Percentiles rank a stretch among this genome's conserved stretches.
These are phyloP conservation scores for Dioszegia aurantiaca DNA, from an alignment of 768 basidiomycete species.

Conservation along the genomic window DNA sequence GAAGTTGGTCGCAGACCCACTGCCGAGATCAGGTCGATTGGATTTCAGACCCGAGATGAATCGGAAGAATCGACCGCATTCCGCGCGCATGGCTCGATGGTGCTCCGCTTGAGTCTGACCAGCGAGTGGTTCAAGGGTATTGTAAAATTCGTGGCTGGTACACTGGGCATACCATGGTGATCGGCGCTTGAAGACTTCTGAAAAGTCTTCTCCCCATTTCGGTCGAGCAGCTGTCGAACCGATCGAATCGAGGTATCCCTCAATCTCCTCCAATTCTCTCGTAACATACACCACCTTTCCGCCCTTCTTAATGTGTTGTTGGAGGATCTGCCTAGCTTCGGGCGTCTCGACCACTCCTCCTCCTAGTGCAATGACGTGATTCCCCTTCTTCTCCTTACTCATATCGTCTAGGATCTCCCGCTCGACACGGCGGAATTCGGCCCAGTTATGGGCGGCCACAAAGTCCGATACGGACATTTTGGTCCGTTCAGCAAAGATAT, in stretches of 20 bases:
- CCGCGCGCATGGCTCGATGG: constrained; percentile 55
- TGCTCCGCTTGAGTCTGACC: constrained; percentile 51
- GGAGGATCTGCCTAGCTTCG: constrained; percentile 68
- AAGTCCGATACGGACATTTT: constrained; percentile 66
- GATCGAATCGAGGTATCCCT: constrained; percentile 65
- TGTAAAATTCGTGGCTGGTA: constrained; percentile 77
- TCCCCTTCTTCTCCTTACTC: constrained; percentile 59
- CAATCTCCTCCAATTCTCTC: constrained; percentile 74
- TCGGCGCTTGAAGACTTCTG: constrained; percentile 78
- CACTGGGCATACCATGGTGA: constrained; percentile 83
- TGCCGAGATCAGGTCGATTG: constrained; percentile 55
- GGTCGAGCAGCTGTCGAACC: constrained; percentile 71
- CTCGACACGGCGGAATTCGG: constrained; percentile 81
- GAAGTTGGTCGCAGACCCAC: constrained; percentile 77
- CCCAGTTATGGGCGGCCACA: constrained; percentile 81
- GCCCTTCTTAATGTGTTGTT: constrained; percentile 60
- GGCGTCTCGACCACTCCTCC: constrained; percentile 91
- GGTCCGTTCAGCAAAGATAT: constrained; percentile 66
- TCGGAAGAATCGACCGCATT: constrained; percentile 79
- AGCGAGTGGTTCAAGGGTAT: constrained; percentile 56
- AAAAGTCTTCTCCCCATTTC: constrained; percentile 79
- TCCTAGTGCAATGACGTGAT: constrained; percentile 82
- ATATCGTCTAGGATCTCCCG: constrained; percentile 66
- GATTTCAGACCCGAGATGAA: constrained; percentile 73
- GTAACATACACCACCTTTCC: constrained; percentile 82